phyloP scores from a whole-genome alignment of 1,284 basidiomycete species.

The Sutorius eximius region DNA sequence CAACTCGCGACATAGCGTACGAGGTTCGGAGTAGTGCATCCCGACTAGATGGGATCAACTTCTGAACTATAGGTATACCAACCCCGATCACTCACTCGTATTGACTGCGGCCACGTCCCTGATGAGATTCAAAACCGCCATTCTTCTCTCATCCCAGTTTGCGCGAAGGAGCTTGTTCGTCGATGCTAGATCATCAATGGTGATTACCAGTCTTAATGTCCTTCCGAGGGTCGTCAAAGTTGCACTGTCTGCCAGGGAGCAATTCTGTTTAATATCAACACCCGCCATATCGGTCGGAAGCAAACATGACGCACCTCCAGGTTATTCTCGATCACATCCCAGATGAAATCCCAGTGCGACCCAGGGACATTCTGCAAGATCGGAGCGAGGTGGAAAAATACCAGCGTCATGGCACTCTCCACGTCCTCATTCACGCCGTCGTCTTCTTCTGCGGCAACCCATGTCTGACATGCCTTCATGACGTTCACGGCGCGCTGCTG shows the following conservation, averaged over 20 bases:
- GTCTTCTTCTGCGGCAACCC: conserved; percentile 75
- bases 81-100: conserved; percentile 43
- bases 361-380: conserved; percentile 88
- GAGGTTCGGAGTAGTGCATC: conserved; percentile 52
- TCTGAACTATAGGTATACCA: not conserved
- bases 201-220: conserved; percentile 67
- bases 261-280: conserved; percentile 44
- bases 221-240: conserved; percentile 67
- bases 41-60: conserved; percentile 15
- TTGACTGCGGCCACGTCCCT: conserved; percentile 53
- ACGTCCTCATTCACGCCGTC: conserved; percentile 59
- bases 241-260: conserved; percentile 57
- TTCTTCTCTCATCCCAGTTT: conserved; percentile 65
- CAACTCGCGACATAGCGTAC: conserved; percentile 65
- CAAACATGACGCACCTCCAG: conserved; percentile 64
- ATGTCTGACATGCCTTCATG: conserved; percentile 82
- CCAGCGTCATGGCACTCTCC: conserved; percentile 71
- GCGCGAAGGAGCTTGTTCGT: conserved; percentile 76
- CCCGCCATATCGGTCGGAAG: not conserved
- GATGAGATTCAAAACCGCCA: conserved; percentile 54
- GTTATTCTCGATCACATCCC: conserved; percentile 87
- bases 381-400: conserved; percentile 80
- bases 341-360: conserved; percentile 89
- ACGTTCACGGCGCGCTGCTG: conserved; percentile 87
- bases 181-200: conserved; percentile 68